These are phyloP conservation scores for Haematococcus sp. DNA, from an alignment of 139 green algal species.

Conservation along the genomic window DNA sequence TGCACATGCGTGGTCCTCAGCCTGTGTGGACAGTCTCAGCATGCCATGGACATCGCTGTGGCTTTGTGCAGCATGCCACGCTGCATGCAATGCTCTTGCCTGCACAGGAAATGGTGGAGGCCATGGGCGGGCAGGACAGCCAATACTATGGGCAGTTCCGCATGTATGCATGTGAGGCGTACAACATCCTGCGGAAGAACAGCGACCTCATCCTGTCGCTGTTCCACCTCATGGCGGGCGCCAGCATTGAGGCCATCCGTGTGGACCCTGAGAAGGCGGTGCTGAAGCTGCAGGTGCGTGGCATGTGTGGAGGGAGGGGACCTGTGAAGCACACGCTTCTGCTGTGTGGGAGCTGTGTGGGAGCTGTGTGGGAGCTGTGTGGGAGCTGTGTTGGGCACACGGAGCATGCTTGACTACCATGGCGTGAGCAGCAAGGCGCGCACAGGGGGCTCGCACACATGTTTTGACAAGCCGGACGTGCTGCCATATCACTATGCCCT, in stretches of 20 bases:
- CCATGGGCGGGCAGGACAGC: conserved; percentile 86
- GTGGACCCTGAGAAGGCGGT: conserved; percentile 86
- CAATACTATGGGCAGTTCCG: conserved; percentile 74
- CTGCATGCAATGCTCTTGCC: not conserved
- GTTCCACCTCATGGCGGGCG: conserved; percentile 94
- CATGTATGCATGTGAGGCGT: conserved; percentile 88
- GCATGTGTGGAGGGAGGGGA: too few relatives aligned
- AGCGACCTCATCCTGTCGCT: conserved; percentile 89
- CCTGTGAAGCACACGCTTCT: not conserved
- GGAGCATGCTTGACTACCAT: too few relatives aligned
- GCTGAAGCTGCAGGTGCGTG: conserved; percentile 82
- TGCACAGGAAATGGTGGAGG: conserved; percentile 84
- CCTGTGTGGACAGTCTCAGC: too few relatives aligned
- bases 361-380: too few relatives aligned
- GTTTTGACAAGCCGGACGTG: too few relatives aligned
- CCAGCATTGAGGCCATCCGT: conserved; percentile 78
- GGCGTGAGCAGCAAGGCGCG: too few relatives aligned
- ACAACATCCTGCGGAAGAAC: conserved; percentile 97
- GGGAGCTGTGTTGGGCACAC: too few relatives aligned
- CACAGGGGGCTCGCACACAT: too few relatives aligned
- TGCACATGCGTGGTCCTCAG: conserved; percentile 1
- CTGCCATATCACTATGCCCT: too few relatives aligned
- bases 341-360: too few relatives aligned
- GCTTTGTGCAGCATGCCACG: not conserved
- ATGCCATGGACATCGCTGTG: too few relatives aligned